These are phyloP conservation scores for Kalmanozyma brasiliensis DNA, from an alignment of 1,284 basidiomycete genomes.

Conservation along the genomic window DNA sequence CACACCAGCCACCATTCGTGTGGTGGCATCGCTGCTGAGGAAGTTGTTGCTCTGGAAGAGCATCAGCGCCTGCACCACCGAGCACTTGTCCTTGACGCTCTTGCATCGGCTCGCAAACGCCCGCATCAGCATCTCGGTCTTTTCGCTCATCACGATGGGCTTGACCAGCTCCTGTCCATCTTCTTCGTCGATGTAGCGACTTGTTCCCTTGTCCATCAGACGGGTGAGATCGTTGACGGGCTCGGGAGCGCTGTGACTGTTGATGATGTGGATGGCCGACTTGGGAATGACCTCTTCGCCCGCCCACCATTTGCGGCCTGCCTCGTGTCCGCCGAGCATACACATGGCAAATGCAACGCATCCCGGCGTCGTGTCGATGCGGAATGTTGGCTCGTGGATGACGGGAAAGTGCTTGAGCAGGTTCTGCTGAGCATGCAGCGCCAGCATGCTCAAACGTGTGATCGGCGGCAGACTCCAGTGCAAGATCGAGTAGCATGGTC, in stretches of 20 bases:
- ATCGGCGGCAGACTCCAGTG: constrained; percentile 59
- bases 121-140: constrained; percentile 58
- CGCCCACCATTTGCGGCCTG: constrained; percentile 59
- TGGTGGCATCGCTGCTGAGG: constrained; percentile 46
- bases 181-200: constrained; percentile 49
- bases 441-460: constrained; percentile 54
- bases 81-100: constrained; percentile 49
- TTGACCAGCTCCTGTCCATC: constrained; percentile 59
- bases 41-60: constrained; percentile 58
- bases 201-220: constrained; percentile 17
- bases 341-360: constrained; percentile 58
- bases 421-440: constrained; percentile 59
- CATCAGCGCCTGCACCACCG: constrained; percentile 59
- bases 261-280: constrained; percentile 37
- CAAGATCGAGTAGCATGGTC: constrained; percentile 54
- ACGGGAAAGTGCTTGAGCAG: constrained; percentile 61
- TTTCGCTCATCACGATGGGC: constrained; percentile 60
- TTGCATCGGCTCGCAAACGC: constrained; percentile 52
- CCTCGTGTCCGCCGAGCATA: constrained; percentile 59
- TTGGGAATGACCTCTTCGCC: constrained; percentile 58
- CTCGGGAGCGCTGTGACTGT: constrained; percentile 20
- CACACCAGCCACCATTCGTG: constrained; percentile 44
- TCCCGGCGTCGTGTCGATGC: constrained; percentile 55
- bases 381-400: constrained; percentile 61
- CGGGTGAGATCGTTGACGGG: constrained; percentile 7